phyloP scores from a whole-genome alignment of 2,329 filamentous ascomycete species.

The Alternaria rosae region DNA sequence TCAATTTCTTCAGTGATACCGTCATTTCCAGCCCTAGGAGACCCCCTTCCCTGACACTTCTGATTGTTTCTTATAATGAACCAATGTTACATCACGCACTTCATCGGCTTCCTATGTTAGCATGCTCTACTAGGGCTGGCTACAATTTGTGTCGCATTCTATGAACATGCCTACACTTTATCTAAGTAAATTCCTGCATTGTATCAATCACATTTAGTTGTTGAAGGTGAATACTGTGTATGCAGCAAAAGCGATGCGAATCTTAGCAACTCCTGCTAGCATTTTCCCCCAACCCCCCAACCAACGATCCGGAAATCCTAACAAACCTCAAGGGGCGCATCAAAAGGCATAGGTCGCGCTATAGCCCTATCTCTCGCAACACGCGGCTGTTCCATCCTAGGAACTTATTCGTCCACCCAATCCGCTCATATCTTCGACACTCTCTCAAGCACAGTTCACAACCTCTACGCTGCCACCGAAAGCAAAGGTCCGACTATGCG shows the following conservation, averaged over 20 bases:
- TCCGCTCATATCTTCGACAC: conserved; percentile 36
- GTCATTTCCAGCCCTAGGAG: not conserved
- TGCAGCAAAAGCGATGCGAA: too few species aligned
- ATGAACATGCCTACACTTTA: too few species aligned
- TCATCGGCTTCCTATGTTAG: not conserved
- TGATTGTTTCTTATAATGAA: accelerated
- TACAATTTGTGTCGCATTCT: too few species aligned
- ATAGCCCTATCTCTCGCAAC: conserved; percentile 39
- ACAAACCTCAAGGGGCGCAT: conserved; percentile 29
- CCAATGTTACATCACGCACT: not conserved
- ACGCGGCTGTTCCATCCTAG: conserved; percentile 40
- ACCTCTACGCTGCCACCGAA: conserved; percentile 18
- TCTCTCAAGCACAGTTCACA: conserved; percentile 26
- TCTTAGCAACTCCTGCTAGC: too few species aligned
- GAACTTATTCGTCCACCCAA: conserved; percentile 36
- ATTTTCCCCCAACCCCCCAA: not conserved
- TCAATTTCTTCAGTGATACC: not conserved
- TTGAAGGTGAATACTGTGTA: too few species aligned
- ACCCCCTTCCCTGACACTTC: not conserved
- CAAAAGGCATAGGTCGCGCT: conserved; percentile 40
- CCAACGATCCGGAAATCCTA: not conserved
- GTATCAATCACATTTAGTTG: too few species aligned
- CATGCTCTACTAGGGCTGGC: too few species aligned
- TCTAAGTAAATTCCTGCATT: too few species aligned
- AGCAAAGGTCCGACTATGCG: conserved; percentile 19